Percentiles rank a stretch among this genome's conserved stretches.
These are phyloP conservation scores for Plectosphaerella cucumerina DNA, from an alignment of 2,329 filamentous ascomycete species.

Conservation along the genomic window DNA sequence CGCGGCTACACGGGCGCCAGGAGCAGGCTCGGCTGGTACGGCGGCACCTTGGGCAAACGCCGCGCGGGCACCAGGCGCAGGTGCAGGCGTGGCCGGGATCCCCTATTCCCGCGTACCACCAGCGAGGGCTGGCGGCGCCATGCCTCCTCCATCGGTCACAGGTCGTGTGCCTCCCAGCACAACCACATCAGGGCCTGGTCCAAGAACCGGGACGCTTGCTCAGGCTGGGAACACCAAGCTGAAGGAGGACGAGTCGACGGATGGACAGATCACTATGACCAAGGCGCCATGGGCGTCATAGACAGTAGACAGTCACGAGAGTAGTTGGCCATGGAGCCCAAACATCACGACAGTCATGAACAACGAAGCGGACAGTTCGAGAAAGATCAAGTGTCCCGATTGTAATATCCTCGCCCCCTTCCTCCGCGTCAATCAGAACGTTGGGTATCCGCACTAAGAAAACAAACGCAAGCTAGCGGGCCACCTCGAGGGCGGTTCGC, in stretches of 20 bases:
- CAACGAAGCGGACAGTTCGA: too few species aligned
- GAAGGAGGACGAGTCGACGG: conserved; percentile 21
- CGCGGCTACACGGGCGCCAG: conserved; percentile 22
- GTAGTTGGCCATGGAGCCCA: too few species aligned
- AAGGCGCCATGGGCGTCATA: conserved; percentile 44
- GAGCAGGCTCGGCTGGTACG: conserved; percentile 20
- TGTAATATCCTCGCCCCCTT: background rate
- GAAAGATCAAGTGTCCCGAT: background rate
- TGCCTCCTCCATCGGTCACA: background rate
- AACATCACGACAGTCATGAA: too few species aligned
- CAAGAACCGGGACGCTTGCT: background rate
- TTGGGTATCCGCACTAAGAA: background rate
- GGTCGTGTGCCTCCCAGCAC: background rate
- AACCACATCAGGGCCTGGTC: background rate
- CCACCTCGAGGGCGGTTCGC: background rate
- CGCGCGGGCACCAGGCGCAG: conserved; percentile 19
- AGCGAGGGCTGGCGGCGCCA: conserved; percentile 14
- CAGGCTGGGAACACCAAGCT: background rate
- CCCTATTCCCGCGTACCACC: conserved; percentile 29
- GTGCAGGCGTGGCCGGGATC: conserved; percentile 28
- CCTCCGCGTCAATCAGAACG: background rate
- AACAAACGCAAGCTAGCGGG: background rate
- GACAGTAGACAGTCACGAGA: background rate
- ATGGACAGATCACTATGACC: conserved; percentile 35
- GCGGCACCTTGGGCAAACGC: conserved; percentile 16